Base-by-base conservation (phyloP, 2,329 filamentous ascomycete species). In the Diaporthe citri region DNA sequence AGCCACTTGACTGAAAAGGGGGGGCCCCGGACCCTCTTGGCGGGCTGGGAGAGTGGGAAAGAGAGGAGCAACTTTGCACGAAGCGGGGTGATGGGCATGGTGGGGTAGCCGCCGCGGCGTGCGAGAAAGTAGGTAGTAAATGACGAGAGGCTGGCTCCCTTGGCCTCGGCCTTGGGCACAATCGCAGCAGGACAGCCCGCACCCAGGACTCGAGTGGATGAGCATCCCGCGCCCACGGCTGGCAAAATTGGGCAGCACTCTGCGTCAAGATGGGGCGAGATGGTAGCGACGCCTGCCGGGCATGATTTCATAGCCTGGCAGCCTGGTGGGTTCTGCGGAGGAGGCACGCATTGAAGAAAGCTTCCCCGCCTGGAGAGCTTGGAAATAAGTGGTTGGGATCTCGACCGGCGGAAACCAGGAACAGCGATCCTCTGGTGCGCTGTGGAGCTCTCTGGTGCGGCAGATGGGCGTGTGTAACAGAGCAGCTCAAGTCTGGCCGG, bases 1-100 rank as follows among this genome's bases (percentile, higher is more conserved):
- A 72, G 70, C 57, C 70, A 64, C 70, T 64, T 72, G 70, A 72
- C 70, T 72, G n/a, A 12, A 22, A 64, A 64, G 34, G 20, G 70
- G 70, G 67, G 43, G 13, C 46, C 70, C 70, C 57, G 46, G 57
- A 60, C 43, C 70, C 46, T 43, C 59, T 64, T 72, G 46, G 56
- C 64, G 64, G 64, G 64, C 64, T 55, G 51, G 36, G 22, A 57
- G 67, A 71, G 25, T 57, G 34, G 51, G 48, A 62, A 52, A n/a
- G 34, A 62, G 70, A 64, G 57, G 43, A 72, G 70, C 70, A 72
- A 72, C 70, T 72, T 72, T 72, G 70, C 70, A 55, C 70, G 57
- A 72, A 72, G 70, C 57, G 57, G 70, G 70, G 67, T 71, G 67
- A 46, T 43, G 67, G 36, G 39, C 36, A 41, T 72, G 70, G 70